These are phyloP conservation scores for Phialophora tarda DNA, from an alignment of 2,329 filamentous ascomycete species.

Conservation along the genomic window DNA sequence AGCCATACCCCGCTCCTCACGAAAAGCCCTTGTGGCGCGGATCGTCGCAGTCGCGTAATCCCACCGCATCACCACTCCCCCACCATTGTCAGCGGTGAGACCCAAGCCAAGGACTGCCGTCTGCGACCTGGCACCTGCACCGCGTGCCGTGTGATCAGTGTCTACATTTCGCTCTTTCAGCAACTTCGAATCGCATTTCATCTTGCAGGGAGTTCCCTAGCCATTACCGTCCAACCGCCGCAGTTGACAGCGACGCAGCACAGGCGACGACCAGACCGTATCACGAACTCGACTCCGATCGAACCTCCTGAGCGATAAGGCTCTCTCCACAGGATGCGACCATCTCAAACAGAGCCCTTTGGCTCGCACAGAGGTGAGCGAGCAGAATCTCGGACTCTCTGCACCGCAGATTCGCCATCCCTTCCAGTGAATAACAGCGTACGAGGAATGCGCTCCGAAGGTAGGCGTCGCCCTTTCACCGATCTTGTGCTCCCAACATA, in stretches of 20 bases:
- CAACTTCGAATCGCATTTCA: background rate
- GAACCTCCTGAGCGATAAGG: constrained; percentile 1
- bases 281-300: background rate
- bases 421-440: constrained; percentile 25
- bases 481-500: constrained; percentile 3
- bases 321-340: constrained; percentile 28
- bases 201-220: background rate
- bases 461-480: constrained; percentile 19
- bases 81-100: constrained; percentile 34
- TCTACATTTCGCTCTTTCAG: background rate
- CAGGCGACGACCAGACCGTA: background rate
- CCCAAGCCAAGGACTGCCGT: constrained; percentile 5
- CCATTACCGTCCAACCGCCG: background rate
- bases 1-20: constrained; percentile 7
- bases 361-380: constrained; percentile 33
- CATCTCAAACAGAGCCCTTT: constrained; percentile 32
- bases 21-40: constrained; percentile 14
- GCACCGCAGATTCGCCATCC: constrained; percentile 22
- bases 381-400: constrained; percentile 18
- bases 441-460: constrained; percentile 38
- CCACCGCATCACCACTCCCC: constrained; percentile 20
- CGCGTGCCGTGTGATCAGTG: constrained; percentile 1
- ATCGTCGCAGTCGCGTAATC: constrained; percentile 23
- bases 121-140: constrained; percentile 1
- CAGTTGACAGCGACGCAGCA: background rate